Base-by-base conservation (phyloP, 495 filamentous ascomycete species). In the Daldinia loculata region DNA sequence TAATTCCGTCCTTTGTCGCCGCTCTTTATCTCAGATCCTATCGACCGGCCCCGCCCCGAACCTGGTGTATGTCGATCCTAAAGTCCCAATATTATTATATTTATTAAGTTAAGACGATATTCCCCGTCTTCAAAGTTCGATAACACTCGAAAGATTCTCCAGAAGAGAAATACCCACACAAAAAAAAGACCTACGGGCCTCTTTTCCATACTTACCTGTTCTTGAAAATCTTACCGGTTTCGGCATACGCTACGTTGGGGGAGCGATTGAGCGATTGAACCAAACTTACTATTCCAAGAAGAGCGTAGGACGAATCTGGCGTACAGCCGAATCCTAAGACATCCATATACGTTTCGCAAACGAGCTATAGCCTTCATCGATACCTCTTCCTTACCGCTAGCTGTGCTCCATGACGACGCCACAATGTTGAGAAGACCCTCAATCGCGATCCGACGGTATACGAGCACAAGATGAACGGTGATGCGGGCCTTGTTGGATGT, bases 401-500 rank as follows among this genome's bases (percentile, higher is more conserved):
- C 67, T 68, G 63, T 69, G 69, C 69, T 71, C 64, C 63, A 77
- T 74, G 75, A 72, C 74, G 75, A 71, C 75, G 75, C 74, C 75
- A 77, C 74, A 72, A 77, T 75, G 71, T 75, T 71, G 67, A 73
- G 55, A 69, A 70, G 70, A 74, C 66, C 69, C 39, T 70, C 63
- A 71, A 70, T 68, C 65, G 71, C 70, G 60, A 74, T 56, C 65
- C 71, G 69, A 72, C 71, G 68, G 74, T 76, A 77, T 72, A 71
- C 68, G 74, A 77, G 66, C 74, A 76, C 75, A 77, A 76, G 74
- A 90, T 90, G 88, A 89, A 86, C 78, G 83, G 85, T 76, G 88
- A 90, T 80, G 84, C 83, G 60, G 86, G 83, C 78, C 79, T 90
- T 76, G 87, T 90, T 67, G 83, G 85, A 79, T 86, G 86, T 76